Evolutionary conservation across 768 basidiomycete species (phyloP), one percentile per base, ranked within the genome.

Genomic region (Leccinum truebloodii): DNA sequence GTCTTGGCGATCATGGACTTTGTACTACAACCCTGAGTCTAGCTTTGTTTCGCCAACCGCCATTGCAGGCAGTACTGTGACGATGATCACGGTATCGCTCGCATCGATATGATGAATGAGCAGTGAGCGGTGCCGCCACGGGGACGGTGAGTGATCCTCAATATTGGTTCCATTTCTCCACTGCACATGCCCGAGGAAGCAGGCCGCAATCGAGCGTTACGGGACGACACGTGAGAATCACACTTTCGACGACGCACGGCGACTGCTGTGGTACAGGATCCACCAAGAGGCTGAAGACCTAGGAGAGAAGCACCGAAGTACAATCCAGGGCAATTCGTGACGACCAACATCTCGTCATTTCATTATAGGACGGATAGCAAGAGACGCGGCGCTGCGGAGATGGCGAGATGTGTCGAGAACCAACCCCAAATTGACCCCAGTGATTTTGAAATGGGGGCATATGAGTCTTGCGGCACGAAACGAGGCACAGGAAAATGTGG

Each of bases 181-280:
- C 46, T 1, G 32, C 32, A 52, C 54, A 62, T 22, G 63, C 34
- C 58, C 55, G 63, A 41, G 58, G 60, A 63, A 50, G 41, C 32
- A 54, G 57, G 44, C 14, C n/a, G 54, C 20, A 55, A 60, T 62
- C 51, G 58, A 50, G 44, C 20, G 26, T 53, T 50, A 30, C 57
- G 54, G 49, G 35, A n/a, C 2, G 53, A 48, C 59, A 65, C 58
- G 58, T 63, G 69, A 59, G 69, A 63, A 67, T 71, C 64, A 49
- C 51, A 7, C 14, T 55, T 37, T 58, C 41, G 58, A 61, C 41
- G 55, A 59, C 3, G 55, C 41, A 62, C 67, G 70, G 70, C 37
- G 67, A 59, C 58, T 57, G 63, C 54, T 61, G 59, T 70, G 62
- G 62, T 53, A 67, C 49, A 64, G 69, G 69, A 70, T 69, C 70